Conservation (phyloP, 2,329 filamentous ascomycete genomes). For the Ceratocystis papillata region DNA sequence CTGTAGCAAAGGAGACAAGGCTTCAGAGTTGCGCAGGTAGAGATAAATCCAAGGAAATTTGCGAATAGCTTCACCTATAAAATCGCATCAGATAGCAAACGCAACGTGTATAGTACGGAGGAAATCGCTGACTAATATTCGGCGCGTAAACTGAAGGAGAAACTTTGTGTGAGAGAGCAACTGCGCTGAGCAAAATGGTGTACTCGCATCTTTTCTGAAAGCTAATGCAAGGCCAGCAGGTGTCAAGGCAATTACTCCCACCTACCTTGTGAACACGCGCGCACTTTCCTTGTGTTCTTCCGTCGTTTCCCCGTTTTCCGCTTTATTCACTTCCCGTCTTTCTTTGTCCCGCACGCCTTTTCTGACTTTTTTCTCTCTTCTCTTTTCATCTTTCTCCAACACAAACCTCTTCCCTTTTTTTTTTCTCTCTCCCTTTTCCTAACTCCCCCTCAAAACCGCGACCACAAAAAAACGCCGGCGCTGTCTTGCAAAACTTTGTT, state of each 20-base stretch:
- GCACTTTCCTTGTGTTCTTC: constrained; percentile 11
- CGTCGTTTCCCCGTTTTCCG: constrained; percentile 14
- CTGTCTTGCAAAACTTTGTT: constrained; percentile 6
- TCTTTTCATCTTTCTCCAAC: constrained; percentile 11
- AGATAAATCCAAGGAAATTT: not conserved
- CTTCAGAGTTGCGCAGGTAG: not conserved
- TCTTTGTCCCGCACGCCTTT: constrained; percentile 4
- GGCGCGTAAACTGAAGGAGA: not conserved
- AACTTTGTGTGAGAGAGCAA: not conserved
- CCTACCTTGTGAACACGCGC: constrained; percentile 12
- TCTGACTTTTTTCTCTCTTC: constrained; percentile 10
- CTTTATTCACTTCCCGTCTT: constrained; percentile 8
- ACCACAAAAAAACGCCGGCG: not conserved
- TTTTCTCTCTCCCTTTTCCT: constrained; percentile 4
- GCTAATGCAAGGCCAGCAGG: not conserved
- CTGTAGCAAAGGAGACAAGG: not conserved
- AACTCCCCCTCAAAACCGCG: not conserved
- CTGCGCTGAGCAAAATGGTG: not conserved
- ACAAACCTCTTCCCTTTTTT: not conserved
- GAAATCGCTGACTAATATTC: constrained; percentile 1
- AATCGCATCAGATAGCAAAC: not conserved
- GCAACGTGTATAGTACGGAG: not conserved
- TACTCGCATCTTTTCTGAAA: not conserved
- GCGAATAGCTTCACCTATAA: not conserved
- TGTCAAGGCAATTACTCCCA: constrained; percentile 2